Evolutionary conservation across 1,139 yeast species (phyloP).

Genomic region (Casaregolazyma suthepensis): DNA sequence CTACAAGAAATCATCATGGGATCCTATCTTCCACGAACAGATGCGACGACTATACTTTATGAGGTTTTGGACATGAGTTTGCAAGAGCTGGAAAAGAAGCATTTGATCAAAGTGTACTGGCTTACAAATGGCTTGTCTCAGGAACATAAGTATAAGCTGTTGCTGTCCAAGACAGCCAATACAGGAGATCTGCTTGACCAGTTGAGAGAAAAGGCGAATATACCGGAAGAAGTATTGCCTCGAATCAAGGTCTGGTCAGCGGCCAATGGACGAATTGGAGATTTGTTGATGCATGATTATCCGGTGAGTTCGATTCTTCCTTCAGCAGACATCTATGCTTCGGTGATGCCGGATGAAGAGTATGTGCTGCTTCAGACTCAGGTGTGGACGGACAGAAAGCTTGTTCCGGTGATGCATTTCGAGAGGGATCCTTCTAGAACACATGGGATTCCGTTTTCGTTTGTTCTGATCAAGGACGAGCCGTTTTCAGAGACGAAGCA

Average conservation of each 20-base stretch:
- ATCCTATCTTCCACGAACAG: constrained; percentile 34
- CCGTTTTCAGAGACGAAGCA: constrained; percentile 54
- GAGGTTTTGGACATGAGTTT: constrained; percentile 72
- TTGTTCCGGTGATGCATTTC: constrained; percentile 62
- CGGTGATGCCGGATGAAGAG: constrained; percentile 32
- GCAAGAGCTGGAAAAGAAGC: constrained; percentile 71
- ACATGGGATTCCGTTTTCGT: constrained; percentile 87
- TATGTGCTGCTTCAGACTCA: constrained; percentile 21
- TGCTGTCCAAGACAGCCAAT: constrained; percentile 57
- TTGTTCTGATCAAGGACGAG: constrained; percentile 54
- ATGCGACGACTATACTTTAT: constrained; percentile 39
- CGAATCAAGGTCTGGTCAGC: constrained; percentile 57
- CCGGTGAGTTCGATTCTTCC: constrained; percentile 26
- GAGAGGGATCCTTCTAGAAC: constrained; percentile 60
- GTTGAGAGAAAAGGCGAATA: constrained; percentile 50
- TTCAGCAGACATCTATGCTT: constrained; percentile 28
- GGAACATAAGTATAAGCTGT: constrained; percentile 62
- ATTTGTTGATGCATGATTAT: constrained; percentile 18
- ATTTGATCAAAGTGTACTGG: constrained; percentile 43
- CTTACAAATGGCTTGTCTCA: constrained; percentile 32
- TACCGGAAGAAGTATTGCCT: constrained; percentile 43
- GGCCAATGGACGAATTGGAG: constrained; percentile 22
- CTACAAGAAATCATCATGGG: constrained; percentile 40
- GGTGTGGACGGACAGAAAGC: constrained; percentile 24
- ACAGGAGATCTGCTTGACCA: constrained; percentile 53